Evolutionary conservation across 2,329 filamentous ascomycete species (phyloP), one percentile per base, ranked within the genome.

Genomic region (Monosporascus sp.): DNA sequence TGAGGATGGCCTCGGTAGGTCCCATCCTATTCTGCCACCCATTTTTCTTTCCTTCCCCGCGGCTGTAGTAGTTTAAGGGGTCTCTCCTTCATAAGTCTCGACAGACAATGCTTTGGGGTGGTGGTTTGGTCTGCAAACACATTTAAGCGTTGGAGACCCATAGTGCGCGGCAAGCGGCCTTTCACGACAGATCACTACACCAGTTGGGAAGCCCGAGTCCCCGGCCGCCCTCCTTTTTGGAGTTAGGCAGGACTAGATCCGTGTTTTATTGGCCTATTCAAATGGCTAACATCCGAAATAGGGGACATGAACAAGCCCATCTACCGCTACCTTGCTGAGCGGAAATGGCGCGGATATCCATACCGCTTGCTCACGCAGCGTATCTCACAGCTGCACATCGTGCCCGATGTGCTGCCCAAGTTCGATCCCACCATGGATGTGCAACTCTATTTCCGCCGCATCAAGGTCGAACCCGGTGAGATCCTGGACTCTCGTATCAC

Each of bases 281-380:
- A 31, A 31, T 5, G 9, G 11, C 38, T 64, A 60, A 68, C 52
- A 46, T 18, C 6, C 22, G 18, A 31, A 2, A 24, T 27, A 97
- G 92, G 88, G 59, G 91, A 97, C 71, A 93, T 97, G 90, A 86
- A 83, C 75, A 96, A 96, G 71, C 93, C 93, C 57, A 92, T 99
- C 67, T 99, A 99, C 77, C 89, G 93, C 59, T 82, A 89, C 71
- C 86, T 97, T 49, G 90, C 93, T 55, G 83, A 96, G 66, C 76
- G 81, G 63, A 91, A 95, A 75, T 99, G 94, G 94, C 85, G 86
- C 62, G 79, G 84, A 58, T 91, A 94, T 75, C 86, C 90, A 67
- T 84, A 87, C 62, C 83, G 84, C 62, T 75, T 97, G 57, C 82
- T 95, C 58, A 78, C 85, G 57, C 94, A 99, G 76, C 88, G 94